Evolutionary conservation across 2,329 filamentous ascomycete species (phyloP).

Genomic region (Phialophora macrospora): DNA sequence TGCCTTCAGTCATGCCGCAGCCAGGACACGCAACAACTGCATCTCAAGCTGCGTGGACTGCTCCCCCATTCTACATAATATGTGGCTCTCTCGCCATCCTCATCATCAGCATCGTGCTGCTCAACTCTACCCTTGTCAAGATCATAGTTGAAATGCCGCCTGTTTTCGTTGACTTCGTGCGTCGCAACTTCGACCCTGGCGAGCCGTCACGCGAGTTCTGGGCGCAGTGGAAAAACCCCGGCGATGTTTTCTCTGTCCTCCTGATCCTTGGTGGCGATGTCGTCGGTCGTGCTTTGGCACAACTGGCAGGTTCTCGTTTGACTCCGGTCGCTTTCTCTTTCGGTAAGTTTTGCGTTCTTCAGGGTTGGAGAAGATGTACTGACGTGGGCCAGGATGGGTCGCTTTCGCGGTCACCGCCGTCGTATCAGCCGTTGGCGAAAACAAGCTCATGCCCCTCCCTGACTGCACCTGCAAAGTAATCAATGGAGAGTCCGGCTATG

Average conservation of each 20-base stretch:
- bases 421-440: conserved; percentile 42
- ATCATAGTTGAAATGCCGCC: conserved; percentile 16
- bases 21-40: conserved; percentile 8
- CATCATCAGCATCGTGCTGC: conserved; percentile 5
- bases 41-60: neutral
- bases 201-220: conserved; percentile 18
- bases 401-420: conserved; percentile 45
- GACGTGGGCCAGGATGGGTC: conserved; percentile 42
- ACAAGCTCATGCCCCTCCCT: conserved; percentile 46
- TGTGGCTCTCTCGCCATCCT: conserved; percentile 1
- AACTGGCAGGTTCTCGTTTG: conserved; percentile 33
- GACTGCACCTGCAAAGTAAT: conserved; percentile 43
- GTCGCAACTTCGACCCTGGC: conserved; percentile 22
- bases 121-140: neutral
- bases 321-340: conserved; percentile 49
- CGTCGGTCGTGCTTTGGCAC: conserved; percentile 45
- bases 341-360: conserved; percentile 14
- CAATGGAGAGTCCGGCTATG: conserved; percentile 45
- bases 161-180: conserved; percentile 5
- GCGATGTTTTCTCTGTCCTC: conserved; percentile 40
- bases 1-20: conserved; percentile 2
- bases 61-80: neutral
- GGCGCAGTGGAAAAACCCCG: conserved; percentile 25
- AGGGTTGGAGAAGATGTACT: neutral
- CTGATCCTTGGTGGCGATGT: conserved; percentile 48